These are phyloP conservation scores for Polygonum aviculare DNA, from an alignment of 148 eudicot genomes.

Conservation along the genomic window DNA sequence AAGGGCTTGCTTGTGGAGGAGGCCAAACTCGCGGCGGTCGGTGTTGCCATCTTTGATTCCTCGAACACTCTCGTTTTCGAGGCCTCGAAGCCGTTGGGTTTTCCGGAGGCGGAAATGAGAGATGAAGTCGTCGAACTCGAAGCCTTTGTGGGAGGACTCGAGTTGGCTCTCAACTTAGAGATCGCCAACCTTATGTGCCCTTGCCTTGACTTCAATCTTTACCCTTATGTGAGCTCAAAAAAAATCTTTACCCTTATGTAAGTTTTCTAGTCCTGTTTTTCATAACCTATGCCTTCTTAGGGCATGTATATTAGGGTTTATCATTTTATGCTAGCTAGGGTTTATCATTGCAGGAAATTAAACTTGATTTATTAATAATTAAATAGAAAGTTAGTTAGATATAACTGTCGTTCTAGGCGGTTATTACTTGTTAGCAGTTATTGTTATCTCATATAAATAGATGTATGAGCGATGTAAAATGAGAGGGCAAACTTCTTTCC, in stretches of 20 bases:
- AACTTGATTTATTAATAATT: too few relatives aligned
- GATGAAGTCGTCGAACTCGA: not conserved
- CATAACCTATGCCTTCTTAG: too few relatives aligned
- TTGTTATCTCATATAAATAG: too few relatives aligned
- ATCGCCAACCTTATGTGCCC: not conserved
- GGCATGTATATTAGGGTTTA: too few relatives aligned
- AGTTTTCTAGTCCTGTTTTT: too few relatives aligned
- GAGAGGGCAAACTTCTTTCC: too few relatives aligned
- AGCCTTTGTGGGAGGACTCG: not conserved
- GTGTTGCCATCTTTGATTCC: not conserved
- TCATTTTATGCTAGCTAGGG: too few relatives aligned
- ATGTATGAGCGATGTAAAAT: too few relatives aligned
- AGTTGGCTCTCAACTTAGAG: not conserved
- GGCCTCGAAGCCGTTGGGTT: not conserved
- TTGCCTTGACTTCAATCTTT: not conserved
- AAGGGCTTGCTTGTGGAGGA: not conserved
- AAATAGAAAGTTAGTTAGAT: too few relatives aligned
- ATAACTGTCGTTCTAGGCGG: too few relatives aligned
- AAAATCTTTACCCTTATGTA: not conserved
- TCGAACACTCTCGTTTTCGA: not conserved
- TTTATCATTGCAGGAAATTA: too few relatives aligned
- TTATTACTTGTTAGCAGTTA: too few relatives aligned
- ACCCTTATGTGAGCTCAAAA: not conserved
- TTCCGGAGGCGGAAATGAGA: not conserved
- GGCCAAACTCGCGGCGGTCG: not conserved